Evolutionary conservation across 176 grass and related monocot species (phyloP).

Genomic region (Miscanthus lutarioriparius): DNA sequence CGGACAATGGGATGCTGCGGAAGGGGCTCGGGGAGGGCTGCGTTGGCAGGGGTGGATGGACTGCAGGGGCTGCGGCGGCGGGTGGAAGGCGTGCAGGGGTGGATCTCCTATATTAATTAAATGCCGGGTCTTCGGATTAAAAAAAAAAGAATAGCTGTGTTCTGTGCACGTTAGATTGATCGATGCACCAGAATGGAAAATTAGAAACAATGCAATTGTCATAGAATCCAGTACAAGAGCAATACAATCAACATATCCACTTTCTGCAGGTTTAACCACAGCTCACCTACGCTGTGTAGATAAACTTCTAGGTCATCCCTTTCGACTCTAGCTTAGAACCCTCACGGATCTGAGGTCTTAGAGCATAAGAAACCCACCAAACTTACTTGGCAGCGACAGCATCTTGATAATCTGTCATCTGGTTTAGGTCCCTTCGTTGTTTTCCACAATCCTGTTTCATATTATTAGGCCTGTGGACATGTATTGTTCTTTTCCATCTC

Average conservation of each 20-base stretch:
- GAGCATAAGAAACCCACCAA: background rate
- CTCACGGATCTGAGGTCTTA: background rate
- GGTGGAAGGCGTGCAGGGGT: too few relatives aligned
- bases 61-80: too few relatives aligned
- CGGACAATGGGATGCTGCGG: too few relatives aligned
- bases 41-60: too few relatives aligned
- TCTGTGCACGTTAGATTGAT: background rate
- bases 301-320: background rate
- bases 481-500: conserved; percentile 8
- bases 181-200: background rate
- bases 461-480: background rate
- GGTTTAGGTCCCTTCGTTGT: background rate
- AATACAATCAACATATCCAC: background rate
- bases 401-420: background rate
- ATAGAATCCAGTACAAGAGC: background rate
- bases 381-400: background rate
- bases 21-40: too few relatives aligned
- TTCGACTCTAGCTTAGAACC: background rate
- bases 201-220: background rate
- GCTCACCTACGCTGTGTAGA: background rate
- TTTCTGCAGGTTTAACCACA: background rate
- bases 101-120: background rate
- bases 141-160: background rate
- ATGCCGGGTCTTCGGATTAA: background rate
- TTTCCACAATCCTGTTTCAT: background rate